These are phyloP conservation scores for Phlegmacium glaucopus DNA, from an alignment of 768 basidiomycete genomes.

Conservation along the genomic window DNA sequence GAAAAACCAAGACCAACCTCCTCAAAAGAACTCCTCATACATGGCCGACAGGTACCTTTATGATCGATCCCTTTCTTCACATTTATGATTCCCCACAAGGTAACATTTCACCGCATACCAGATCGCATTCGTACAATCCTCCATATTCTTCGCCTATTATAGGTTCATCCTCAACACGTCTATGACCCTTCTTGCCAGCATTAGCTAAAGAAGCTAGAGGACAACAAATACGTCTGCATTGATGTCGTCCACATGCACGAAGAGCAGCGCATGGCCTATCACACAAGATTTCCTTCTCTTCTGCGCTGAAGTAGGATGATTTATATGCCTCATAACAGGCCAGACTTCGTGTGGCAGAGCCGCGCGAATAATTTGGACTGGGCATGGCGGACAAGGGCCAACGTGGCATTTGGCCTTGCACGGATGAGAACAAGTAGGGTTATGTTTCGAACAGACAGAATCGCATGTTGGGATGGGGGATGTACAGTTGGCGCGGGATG, in stretches of 20 bases:
- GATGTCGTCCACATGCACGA: too few relatives aligned
- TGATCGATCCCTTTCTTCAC: constrained; percentile 83
- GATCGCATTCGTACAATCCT: constrained; percentile 81
- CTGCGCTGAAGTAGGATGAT: constrained; percentile 22
- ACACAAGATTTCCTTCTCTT: constrained; percentile 65
- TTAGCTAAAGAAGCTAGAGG: constrained; percentile 69
- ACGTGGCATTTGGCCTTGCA: constrained; percentile 73
- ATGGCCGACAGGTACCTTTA: constrained; percentile 74
- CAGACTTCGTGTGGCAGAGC: constrained; percentile 53
- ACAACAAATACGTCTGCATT: constrained; percentile 84
- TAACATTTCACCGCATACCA: constrained; percentile 72
- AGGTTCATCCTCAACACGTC: constrained; percentile 31
- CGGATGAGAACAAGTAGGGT: constrained; percentile 65
- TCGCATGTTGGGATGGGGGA: constrained; percentile 81
- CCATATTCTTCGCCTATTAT: constrained; percentile 55
- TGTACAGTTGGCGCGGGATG: constrained; percentile 52
- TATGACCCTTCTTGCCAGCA: constrained; percentile 58
- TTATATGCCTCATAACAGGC: constrained; percentile 52
- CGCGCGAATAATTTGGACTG: constrained; percentile 65
- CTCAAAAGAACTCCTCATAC: constrained; percentile 87
- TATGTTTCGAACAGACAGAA: constrained; percentile 61
- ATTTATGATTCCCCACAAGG: constrained; percentile 77
- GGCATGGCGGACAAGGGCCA: constrained; percentile 80
- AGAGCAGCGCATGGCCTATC: constrained; percentile 75
- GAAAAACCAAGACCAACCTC: constrained; percentile 63